Percentiles rank a stretch among this genome's conserved stretches.
These are phyloP conservation scores for Neonectria faginata DNA, from an alignment of 2,329 filamentous ascomycete species.

Conservation along the genomic window DNA sequence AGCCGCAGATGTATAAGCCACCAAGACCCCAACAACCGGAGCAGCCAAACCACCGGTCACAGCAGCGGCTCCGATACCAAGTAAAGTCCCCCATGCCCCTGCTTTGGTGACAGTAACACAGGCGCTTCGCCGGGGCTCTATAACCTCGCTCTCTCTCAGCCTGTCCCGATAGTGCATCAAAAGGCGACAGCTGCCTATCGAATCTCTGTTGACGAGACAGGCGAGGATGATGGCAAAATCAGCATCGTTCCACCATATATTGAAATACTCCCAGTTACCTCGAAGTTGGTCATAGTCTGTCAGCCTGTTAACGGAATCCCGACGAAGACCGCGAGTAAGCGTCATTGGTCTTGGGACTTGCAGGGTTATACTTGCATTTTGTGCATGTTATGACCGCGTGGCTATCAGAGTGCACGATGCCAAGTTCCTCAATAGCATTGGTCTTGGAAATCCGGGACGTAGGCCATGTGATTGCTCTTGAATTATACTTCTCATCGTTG, in stretches of 20 bases:
- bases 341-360: not conserved
- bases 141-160: constrained; percentile 9
- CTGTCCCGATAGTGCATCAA: constrained; percentile 9
- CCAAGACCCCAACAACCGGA: not conserved
- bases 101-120: not conserved
- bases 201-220: constrained; percentile 5
- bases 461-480: constrained; percentile 10
- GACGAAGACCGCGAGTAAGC: too few species aligned
- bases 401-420: not conserved
- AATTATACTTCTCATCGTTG: not conserved
- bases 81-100: not conserved
- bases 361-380: constrained; percentile 7
- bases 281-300: constrained; percentile 13
- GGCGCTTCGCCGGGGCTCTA: constrained; percentile 5
- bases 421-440: constrained; percentile 18
- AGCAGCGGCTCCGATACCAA: not conserved
- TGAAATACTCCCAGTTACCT: constrained; percentile 13
- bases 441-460: not conserved
- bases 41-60: constrained; percentile 6
- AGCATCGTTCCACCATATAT: constrained; percentile 22
- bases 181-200: constrained; percentile 2
- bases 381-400: constrained; percentile 3
- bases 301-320: too few species aligned
- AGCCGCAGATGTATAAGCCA: not conserved
- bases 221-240: constrained; percentile 21